phyloP scores from a whole-genome alignment of 1,139 yeast species.

The Saccharomyces hybrid region DNA sequence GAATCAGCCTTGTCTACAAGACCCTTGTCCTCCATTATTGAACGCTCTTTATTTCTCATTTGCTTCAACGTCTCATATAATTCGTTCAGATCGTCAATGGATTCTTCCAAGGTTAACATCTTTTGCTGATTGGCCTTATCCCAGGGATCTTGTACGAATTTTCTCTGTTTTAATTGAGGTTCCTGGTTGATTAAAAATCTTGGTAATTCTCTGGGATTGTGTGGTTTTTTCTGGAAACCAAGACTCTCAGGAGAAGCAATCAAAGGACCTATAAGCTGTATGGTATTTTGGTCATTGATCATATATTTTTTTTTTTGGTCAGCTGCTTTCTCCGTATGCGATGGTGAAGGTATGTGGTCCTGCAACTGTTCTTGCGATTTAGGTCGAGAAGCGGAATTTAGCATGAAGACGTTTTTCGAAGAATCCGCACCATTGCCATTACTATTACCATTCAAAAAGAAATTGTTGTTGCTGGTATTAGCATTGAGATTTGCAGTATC shows the following conservation, averaged over 20 bases:
- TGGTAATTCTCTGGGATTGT: conserved; percentile 28
- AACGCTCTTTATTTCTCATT: conserved; percentile 71
- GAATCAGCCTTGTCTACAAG: conserved; percentile 84
- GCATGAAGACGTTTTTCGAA: not conserved
- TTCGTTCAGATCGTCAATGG: conserved; percentile 37
- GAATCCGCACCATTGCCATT: not conserved
- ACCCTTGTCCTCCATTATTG: conserved; percentile 71
- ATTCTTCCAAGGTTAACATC: conserved; percentile 39
- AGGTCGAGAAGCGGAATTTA: not conserved
- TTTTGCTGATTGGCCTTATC: conserved; percentile 47
- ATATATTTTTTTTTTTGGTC: not conserved
- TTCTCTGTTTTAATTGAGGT: conserved; percentile 28
- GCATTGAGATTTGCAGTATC: not conserved
- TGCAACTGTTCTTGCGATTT: not conserved
- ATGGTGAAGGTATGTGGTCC: not conserved
- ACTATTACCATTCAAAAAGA: conserved; percentile 3
- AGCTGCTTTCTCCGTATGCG: not conserved
- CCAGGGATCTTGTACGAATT: conserved; percentile 41
- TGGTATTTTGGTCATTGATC: conserved; percentile 1
- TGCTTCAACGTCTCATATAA: conserved; percentile 56
- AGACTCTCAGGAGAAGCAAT: conserved; percentile 16
- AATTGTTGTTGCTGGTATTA: not conserved
- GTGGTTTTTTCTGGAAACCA: conserved; percentile 16
- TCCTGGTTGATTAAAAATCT: conserved; percentile 33
- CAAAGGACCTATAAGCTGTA: conserved; percentile 8